Conservation (phyloP, 805 yeast species). For the Blastobotrys robertii region DNA sequence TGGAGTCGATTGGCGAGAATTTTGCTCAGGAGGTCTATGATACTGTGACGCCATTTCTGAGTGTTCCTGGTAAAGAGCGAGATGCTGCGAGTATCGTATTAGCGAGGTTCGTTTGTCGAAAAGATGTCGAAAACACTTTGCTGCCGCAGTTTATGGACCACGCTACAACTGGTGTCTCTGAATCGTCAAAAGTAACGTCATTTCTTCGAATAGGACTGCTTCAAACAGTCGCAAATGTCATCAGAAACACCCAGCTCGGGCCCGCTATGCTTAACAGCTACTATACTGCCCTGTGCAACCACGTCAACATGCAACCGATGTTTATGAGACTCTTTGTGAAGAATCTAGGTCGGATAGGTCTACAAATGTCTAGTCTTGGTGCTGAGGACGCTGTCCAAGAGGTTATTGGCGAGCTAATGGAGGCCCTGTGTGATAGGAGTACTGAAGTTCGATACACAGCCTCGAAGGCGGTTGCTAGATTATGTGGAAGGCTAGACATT, state of each 20-base stretch:
- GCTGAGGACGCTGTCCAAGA: slow-evolving; percentile 32
- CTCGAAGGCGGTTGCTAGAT: slow-evolving; percentile 54
- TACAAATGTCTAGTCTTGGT: too few relatives aligned
- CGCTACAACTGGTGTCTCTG: not conserved
- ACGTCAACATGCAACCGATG: slow-evolving; percentile 1
- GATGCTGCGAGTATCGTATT: slow-evolving; percentile 43
- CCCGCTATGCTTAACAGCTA: too few relatives aligned
- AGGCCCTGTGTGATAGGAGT: slow-evolving; percentile 37
- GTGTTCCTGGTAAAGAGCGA: slow-evolving; percentile 47
- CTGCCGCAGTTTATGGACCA: slow-evolving; percentile 22
- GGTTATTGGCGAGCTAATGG: slow-evolving; percentile 40
- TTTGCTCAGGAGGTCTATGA: slow-evolving; percentile 29
- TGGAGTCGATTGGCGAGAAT: slow-evolving; percentile 31
- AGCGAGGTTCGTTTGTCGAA: slow-evolving; percentile 44
- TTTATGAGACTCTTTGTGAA: slow-evolving; percentile 22
- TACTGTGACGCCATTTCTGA: slow-evolving; percentile 28
- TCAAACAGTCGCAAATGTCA: slow-evolving; percentile 32
- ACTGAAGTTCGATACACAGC: slow-evolving; percentile 51
- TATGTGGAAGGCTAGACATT: slow-evolving; percentile 27
- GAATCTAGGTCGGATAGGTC: slow-evolving; percentile 33
- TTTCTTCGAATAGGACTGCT: slow-evolving; percentile 31
- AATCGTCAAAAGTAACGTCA: not conserved
- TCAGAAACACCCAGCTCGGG: too few relatives aligned
- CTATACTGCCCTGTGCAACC: not conserved
- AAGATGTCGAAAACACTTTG: slow-evolving; percentile 30